Conservation (phyloP, 768 basidiomycete genomes). For the Tulasnella calospora region DNA sequence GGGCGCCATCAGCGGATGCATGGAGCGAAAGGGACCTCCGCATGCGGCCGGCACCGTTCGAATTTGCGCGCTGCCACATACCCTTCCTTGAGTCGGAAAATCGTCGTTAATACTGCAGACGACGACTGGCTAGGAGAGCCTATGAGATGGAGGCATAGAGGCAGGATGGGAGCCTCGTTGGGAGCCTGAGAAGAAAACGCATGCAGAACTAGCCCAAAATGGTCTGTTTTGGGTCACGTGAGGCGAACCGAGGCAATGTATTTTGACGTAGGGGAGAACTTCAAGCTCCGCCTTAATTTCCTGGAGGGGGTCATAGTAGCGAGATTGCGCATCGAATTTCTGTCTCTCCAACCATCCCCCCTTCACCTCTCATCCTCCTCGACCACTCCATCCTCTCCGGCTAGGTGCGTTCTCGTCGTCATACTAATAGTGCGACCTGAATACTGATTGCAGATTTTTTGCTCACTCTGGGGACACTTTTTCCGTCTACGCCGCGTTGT, state of each 20-base stretch:
- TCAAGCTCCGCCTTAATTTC: slow-evolving; percentile 8
- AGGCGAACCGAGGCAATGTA: slow-evolving; percentile 7
- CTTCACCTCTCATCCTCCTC: slow-evolving; percentile 10
- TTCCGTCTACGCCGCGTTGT: slow-evolving; percentile 15
- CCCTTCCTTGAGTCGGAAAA: neutral
- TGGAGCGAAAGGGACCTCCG: neutral
- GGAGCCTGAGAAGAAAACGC: slow-evolving; percentile 1
- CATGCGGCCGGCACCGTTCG: neutral
- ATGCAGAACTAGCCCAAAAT: neutral
- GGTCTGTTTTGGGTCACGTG: neutral
- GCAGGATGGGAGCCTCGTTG: slow-evolving; percentile 11
- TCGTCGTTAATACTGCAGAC: neutral
- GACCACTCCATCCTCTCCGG: neutral
- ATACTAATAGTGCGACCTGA: neutral
- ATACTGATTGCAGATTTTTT: slow-evolving; percentile 15
- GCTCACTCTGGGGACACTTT: slow-evolving; percentile 16
- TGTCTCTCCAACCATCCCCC: slow-evolving; percentile 16
- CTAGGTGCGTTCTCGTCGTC: neutral
- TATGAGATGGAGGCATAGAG: neutral
- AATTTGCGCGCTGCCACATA: neutral
- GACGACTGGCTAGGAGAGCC: neutral
- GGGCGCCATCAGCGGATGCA: neutral
- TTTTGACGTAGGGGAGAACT: neutral
- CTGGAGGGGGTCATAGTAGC: slow-evolving; percentile 1
- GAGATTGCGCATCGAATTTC: slow-evolving; percentile 11